A percentile compares a stretch with the other conserved stretches of the same genome.
Evolutionary conservation across 164 flowering plant species (phyloP).

Genomic region (Aristolochia californica): DNA sequence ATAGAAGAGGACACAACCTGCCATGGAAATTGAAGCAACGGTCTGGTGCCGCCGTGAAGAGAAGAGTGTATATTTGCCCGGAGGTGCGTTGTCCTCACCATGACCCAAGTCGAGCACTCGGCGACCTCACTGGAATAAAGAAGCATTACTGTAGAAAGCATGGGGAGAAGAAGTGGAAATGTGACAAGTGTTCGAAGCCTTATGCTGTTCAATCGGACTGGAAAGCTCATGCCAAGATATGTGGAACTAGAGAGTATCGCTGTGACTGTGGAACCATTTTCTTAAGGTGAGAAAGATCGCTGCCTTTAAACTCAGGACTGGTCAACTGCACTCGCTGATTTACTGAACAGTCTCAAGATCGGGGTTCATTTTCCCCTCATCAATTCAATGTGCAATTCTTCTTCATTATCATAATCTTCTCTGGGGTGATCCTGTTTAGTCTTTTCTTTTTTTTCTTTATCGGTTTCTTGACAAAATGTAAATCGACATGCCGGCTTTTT

Average conservation of each 20-base stretch:
- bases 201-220: constrained; percentile 92
- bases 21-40: constrained; percentile 97
- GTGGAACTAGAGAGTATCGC: constrained; percentile 83
- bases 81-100: constrained; percentile 76
- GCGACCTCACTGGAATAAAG: constrained; percentile 89
- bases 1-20: constrained; percentile 83
- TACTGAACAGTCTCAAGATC: too few relatives aligned
- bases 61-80: constrained; percentile 84
- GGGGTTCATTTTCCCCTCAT: too few relatives aligned
- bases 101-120: constrained; percentile 89
- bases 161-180: constrained; percentile 98
- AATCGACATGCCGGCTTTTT: too few relatives aligned
- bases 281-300: constrained; percentile 45
- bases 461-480: too few relatives aligned
- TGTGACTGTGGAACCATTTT: constrained; percentile 90
- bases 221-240: constrained; percentile 88
- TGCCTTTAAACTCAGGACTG: too few relatives aligned
- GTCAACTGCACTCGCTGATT: too few relatives aligned
- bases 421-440: too few relatives aligned
- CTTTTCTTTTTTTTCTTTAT: too few relatives aligned
- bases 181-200: constrained; percentile 79
- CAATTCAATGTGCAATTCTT: too few relatives aligned
- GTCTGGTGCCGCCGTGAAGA: constrained; percentile 36
- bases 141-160: constrained; percentile 89
- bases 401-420: too few relatives aligned